Evolutionary conservation across 106 monocot genomes (phyloP).

Genomic region (Vanilla planifolia): DNA sequence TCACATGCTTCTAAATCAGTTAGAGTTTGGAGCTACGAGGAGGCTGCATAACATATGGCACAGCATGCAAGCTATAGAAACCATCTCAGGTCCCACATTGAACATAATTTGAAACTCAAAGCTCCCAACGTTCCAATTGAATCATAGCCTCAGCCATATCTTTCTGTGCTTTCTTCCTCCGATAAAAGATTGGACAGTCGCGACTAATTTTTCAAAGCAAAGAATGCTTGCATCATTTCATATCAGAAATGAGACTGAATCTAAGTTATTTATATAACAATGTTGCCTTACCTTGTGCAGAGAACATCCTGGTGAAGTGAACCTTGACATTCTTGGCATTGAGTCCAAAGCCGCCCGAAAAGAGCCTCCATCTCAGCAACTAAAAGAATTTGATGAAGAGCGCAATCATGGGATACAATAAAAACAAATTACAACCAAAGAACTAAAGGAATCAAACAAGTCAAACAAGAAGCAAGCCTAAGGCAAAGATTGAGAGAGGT

Average conservation of each 20-base stretch:
- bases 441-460: too few species aligned
- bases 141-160: slow-evolving; percentile 96
- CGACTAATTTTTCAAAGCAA: slow-evolving; percentile 33
- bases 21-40: too few species aligned
- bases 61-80: too few species aligned
- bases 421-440: too few species aligned
- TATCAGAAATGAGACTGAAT: background rate
- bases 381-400: slow-evolving; percentile 12
- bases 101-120: slow-evolving; percentile 25
- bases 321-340: slow-evolving; percentile 98
- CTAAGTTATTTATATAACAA: too few species aligned
- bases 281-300: slow-evolving; percentile 76
- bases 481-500: too few species aligned
- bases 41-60: too few species aligned
- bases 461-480: too few species aligned
- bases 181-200: slow-evolving; percentile 97
- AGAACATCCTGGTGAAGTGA: slow-evolving; percentile 98
- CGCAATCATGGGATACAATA: too few species aligned
- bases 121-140: slow-evolving; percentile 85
- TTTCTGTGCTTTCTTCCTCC: slow-evolving; percentile 96
- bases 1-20: too few species aligned
- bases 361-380: slow-evolving; percentile 83
- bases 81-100: background rate
- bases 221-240: too few species aligned
- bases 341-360: slow-evolving; percentile 97